Evolutionary conservation across 2,329 filamentous ascomycete species (phyloP).

Genomic region (Paracamarosporium sp.): DNA sequence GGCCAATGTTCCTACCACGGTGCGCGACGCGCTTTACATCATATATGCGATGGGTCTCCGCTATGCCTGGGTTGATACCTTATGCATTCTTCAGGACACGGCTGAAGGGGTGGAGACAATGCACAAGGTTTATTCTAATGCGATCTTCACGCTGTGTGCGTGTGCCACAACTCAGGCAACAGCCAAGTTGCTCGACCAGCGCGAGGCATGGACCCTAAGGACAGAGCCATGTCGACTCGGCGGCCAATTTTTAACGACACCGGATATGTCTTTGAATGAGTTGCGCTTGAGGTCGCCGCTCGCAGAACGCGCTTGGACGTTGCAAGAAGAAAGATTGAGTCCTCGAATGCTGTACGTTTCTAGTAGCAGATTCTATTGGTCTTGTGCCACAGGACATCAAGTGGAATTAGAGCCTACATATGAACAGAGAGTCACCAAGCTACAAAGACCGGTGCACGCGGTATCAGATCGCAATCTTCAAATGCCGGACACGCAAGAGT

Average conservation of each 20-base stretch:
- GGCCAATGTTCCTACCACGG: constrained; percentile 5
- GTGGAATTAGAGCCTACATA: constrained; percentile 10
- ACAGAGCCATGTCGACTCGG: constrained; percentile 13
- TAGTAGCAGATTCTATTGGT: constrained; percentile 14
- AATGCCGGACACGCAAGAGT: constrained; percentile 12
- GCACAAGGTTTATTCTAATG: constrained; percentile 18
- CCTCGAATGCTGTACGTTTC: constrained; percentile 17
- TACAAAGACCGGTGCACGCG: constrained; percentile 9
- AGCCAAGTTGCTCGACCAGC: constrained; percentile 8
- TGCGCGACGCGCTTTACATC: constrained; percentile 11
- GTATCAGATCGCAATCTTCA: constrained; percentile 5
- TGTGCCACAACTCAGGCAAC: constrained; percentile 12
- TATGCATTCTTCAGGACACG: constrained; percentile 13
- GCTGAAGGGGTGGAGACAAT: constrained; percentile 7
- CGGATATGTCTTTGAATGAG: constrained; percentile 13
- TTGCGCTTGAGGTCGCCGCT: constrained; percentile 13
- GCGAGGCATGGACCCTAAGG: constrained; percentile 10
- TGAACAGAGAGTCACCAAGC: neutral
- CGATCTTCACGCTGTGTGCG: constrained; percentile 12
- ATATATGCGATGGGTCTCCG: constrained; percentile 11
- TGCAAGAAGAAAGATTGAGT: constrained; percentile 18
- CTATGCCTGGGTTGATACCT: constrained; percentile 16
- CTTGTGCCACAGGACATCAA: constrained; percentile 7
- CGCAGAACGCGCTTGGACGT: constrained; percentile 14
- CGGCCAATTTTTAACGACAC: constrained; percentile 12